Evolutionary conservation across 2,329 filamentous ascomycete species (phyloP).

Genomic region (Dendrostoma leiphaemia): DNA sequence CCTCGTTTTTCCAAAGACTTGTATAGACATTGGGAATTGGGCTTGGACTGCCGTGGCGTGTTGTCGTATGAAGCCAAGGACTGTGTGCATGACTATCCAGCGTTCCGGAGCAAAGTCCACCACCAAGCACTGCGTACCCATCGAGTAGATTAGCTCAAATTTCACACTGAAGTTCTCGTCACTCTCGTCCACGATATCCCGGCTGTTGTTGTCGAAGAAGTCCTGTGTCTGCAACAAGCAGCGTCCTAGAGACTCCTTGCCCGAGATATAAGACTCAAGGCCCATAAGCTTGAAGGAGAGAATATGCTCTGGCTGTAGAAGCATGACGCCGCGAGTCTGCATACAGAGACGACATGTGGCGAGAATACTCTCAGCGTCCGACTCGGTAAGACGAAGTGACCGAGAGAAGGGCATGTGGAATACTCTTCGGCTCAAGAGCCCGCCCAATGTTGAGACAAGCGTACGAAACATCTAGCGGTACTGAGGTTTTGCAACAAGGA

Average conservation of each 20-base stretch:
- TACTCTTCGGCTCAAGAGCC: constrained; percentile 52
- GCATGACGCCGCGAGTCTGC: constrained; percentile 49
- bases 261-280: constrained; percentile 43
- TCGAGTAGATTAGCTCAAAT: constrained; percentile 63
- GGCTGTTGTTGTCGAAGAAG: constrained; percentile 40
- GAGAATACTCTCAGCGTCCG: constrained; percentile 34
- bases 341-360: constrained; percentile 45
- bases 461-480: constrained; percentile 59
- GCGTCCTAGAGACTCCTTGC: constrained; percentile 27
- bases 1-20: constrained; percentile 30
- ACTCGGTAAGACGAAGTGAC: constrained; percentile 32
- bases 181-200: constrained; percentile 64
- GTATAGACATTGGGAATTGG: constrained; percentile 37
- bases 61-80: constrained; percentile 43
- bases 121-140: constrained; percentile 49
- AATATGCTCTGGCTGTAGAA: constrained; percentile 63
- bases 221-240: constrained; percentile 39
- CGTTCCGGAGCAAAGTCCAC: constrained; percentile 54
- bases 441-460: constrained; percentile 52
- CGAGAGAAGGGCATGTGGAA: constrained; percentile 60
- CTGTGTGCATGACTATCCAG: constrained; percentile 54
- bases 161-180: constrained; percentile 62
- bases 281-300: constrained; percentile 64
- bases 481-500: constrained; percentile 62
- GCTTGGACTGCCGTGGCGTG: constrained; percentile 29